Evolutionary conservation across 2,329 filamentous ascomycete genomes (phyloP), one percentile per base, ranked within the genome.

Genomic region (Ceratocystis colombiana): DNA sequence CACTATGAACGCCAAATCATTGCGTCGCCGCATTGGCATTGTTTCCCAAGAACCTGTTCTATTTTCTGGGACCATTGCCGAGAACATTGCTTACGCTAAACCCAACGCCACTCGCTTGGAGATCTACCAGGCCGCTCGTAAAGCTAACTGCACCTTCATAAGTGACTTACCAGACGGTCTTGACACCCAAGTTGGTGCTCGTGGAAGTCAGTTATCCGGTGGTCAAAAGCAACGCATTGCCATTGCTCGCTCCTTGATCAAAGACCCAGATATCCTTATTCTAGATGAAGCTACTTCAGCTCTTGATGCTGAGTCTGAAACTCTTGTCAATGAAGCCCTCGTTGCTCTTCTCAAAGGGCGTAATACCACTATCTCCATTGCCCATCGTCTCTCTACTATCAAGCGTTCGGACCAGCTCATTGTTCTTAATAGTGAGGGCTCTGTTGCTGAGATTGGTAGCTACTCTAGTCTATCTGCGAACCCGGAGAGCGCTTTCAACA

Each of bases 141-240:
- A 93, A 74, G 94, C 94, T 65, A 99, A 99, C 75, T 99, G 94
- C 75, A 88, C 88, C 71, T 99, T 99, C 73, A 96, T 99, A 74
- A 88, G 88, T 73, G 94, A 99, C 75, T 95, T 99, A 71, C 94
- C 94, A 33, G 91, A 97, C 67, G 94, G 94, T 3, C 82, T 99
- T 5, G 93, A 99, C 73, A 99, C 94, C 0, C 88, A 89, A 70
- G 94, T 96, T 37, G 95, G 95, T 65, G 88, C 93, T 17, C 84
- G 94, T 70, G 94, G 94, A 44, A 92, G 93, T 1, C 93, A 97
- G 75, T 82, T 99, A 0, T 96, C 91, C 7, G 94, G 94, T 64
- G 94, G 94, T 0, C 94, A 99, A 76, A 97, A 97, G 77, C 94
- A 99, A 76, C 88, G 94, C 69, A 97, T 99, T 72, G 94, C 94